Evolutionary conservation across 2,329 filamentous ascomycete species (phyloP).

Genomic region (Gliomastix tumulicola): DNA sequence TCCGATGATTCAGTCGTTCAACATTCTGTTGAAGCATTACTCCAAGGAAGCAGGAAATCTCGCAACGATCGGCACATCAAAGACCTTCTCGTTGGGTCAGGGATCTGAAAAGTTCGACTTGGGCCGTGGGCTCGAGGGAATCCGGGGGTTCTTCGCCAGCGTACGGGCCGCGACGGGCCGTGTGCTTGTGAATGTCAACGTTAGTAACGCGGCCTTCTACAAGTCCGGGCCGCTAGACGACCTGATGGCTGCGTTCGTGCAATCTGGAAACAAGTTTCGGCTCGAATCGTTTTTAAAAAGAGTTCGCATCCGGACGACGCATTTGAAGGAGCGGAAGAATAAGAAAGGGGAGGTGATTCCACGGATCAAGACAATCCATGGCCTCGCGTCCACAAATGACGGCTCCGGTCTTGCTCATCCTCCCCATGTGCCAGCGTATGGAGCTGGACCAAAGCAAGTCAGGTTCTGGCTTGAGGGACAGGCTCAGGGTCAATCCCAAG

Average conservation of each 20-base stretch:
- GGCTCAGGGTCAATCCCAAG: conserved; percentile 8
- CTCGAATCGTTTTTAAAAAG: conserved; percentile 21
- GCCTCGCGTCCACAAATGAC: conserved; percentile 27
- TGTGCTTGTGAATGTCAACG: conserved; percentile 47
- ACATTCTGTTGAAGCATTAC: conserved; percentile 20
- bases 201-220: conserved; percentile 36
- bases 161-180: conserved; percentile 45
- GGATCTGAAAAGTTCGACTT: conserved; percentile 9
- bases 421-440: no score
- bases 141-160: conserved; percentile 50
- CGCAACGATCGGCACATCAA: conserved; percentile 18
- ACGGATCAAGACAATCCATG: conserved; percentile 17
- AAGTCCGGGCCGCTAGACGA: no score
- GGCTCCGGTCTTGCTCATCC: no score
- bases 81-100: conserved; percentile 14
- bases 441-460: conserved; percentile 22
- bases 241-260: no score
- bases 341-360: conserved; percentile 20
- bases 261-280: no score
- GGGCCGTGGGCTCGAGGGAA: conserved; percentile 25
- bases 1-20: conserved; percentile 11
- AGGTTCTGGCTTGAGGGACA: conserved; percentile 20
- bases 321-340: conserved; percentile 17
- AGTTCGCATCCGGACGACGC: conserved; percentile 27
- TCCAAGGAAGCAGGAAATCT: conserved; percentile 14